Evolutionary conservation across 2,329 filamentous ascomycete species (phyloP).

Genomic region (Byssoonygena ceratinophila): DNA sequence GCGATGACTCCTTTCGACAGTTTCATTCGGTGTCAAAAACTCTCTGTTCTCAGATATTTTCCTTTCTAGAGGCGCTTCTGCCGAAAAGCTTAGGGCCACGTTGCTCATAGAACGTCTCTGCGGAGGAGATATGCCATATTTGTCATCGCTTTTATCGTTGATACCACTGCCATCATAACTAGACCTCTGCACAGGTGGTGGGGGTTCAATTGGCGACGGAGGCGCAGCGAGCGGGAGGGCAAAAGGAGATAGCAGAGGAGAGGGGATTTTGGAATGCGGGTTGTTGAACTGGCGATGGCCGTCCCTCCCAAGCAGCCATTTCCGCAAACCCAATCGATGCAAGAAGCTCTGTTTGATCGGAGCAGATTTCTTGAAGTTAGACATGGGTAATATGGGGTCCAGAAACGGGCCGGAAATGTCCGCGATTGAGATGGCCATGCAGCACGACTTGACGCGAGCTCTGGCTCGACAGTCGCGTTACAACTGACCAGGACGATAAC

Average conservation of each 20-base stretch:
- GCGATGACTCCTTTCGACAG: constrained; percentile 43
- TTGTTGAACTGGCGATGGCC: constrained; percentile 18
- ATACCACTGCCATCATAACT: constrained; percentile 3
- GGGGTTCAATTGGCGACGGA: constrained; percentile 7
- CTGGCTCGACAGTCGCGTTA: constrained; percentile 24
- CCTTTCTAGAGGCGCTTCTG: constrained; percentile 24
- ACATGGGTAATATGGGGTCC: constrained; percentile 27
- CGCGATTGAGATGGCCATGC: constrained; percentile 36
- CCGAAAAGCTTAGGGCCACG: neutral
- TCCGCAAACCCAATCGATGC: constrained; percentile 35
- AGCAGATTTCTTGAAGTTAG: constrained; percentile 28
- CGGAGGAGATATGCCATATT: neutral
- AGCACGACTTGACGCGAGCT: constrained; percentile 24
- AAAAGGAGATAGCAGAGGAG: constrained; percentile 18
- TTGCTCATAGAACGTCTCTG: constrained; percentile 4
- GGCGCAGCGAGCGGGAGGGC: neutral
- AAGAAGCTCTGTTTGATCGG: constrained; percentile 36
- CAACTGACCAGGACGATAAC: constrained; percentile 29
- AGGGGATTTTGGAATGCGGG: constrained; percentile 17
- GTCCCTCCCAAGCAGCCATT: constrained; percentile 38
- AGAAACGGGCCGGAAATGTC: constrained; percentile 31
- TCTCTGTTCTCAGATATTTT: constrained; percentile 59
- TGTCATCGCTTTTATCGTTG: constrained; percentile 14
- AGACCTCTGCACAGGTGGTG: neutral
- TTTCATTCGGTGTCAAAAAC: constrained; percentile 55